phyloP scores from a whole-genome alignment of 768 basidiomycete genomes.

The Tricholoma bakamatsutake region DNA sequence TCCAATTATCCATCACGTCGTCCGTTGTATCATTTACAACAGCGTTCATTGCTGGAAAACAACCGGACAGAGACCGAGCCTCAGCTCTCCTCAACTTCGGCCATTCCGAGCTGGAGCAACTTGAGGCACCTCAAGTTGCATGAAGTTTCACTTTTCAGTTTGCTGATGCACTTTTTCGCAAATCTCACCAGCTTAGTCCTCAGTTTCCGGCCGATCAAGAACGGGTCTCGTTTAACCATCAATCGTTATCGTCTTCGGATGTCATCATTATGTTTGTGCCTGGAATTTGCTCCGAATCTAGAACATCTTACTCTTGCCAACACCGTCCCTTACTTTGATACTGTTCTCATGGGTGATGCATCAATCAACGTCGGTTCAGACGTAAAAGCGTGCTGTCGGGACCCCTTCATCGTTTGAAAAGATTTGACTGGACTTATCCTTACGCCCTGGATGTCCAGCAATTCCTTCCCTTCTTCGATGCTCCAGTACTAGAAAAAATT shows the following conservation, averaged over 20 bases:
- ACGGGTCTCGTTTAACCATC: conserved; percentile 9
- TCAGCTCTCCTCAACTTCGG: conserved; percentile 2
- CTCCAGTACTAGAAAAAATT: conserved; percentile 18
- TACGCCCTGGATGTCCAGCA: conserved; percentile 35
- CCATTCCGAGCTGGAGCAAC: conserved; percentile 9
- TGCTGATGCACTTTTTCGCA: conserved; percentile 30
- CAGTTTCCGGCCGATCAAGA: conserved; percentile 27
- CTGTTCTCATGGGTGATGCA: conserved; percentile 12
- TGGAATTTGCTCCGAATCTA: conserved; percentile 32
- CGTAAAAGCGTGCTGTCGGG: conserved; percentile 12
- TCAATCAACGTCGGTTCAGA: not conserved
- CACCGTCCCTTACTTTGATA: conserved; percentile 36
- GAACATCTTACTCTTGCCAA: conserved; percentile 37
- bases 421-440: conserved; percentile 44
- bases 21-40: not conserved
- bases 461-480: conserved; percentile 35
- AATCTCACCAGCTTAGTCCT: conserved; percentile 39
- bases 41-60: conserved; percentile 8
- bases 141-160: conserved; percentile 33
- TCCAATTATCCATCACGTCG: not conserved
- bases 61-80: not conserved
- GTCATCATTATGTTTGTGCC: conserved; percentile 32
- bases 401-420: conserved; percentile 32
- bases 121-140: conserved; percentile 34
- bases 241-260: conserved; percentile 31